These are phyloP conservation scores for Tolypocladium sp. DNA, from an alignment of 2,329 filamentous ascomycete genomes.

Conservation along the genomic window DNA sequence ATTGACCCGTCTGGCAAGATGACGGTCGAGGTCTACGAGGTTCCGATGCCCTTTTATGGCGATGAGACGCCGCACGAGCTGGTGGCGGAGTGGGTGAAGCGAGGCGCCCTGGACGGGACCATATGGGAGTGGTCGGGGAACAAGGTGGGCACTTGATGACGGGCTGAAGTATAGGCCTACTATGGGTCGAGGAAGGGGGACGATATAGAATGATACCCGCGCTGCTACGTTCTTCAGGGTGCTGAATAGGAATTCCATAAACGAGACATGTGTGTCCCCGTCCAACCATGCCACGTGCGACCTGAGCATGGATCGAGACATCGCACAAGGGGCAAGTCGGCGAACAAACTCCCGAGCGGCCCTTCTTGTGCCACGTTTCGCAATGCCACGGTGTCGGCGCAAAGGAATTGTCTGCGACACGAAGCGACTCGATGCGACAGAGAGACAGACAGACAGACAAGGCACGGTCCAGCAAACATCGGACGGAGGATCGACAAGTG, in stretches of 20 bases:
- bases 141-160: conserved; percentile 4
- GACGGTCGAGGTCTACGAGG: conserved; percentile 27
- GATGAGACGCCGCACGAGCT: conserved; percentile 25
- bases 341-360: not conserved
- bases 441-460: not conserved
- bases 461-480: too few relatives aligned
- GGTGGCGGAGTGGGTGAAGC: conserved; percentile 31
- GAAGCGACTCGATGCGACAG: not conserved
- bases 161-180: not conserved
- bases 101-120: conserved; percentile 28
- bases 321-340: not conserved
- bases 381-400: not conserved
- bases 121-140: conserved; percentile 24
- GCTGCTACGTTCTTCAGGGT: not conserved
- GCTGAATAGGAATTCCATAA: not conserved
- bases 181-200: not conserved
- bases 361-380: not conserved
- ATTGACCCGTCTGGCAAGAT: conserved; percentile 26
- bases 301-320: not conserved
- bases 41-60: conserved; percentile 28
- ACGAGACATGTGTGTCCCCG: not conserved
- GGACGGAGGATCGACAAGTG: too few relatives aligned
- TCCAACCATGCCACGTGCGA: not conserved
- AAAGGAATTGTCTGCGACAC: not conserved
- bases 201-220: not conserved